phyloP scores from a whole-genome alignment of 352 stramenopile species.

The Stephanocyclus meneghinianus region DNA sequence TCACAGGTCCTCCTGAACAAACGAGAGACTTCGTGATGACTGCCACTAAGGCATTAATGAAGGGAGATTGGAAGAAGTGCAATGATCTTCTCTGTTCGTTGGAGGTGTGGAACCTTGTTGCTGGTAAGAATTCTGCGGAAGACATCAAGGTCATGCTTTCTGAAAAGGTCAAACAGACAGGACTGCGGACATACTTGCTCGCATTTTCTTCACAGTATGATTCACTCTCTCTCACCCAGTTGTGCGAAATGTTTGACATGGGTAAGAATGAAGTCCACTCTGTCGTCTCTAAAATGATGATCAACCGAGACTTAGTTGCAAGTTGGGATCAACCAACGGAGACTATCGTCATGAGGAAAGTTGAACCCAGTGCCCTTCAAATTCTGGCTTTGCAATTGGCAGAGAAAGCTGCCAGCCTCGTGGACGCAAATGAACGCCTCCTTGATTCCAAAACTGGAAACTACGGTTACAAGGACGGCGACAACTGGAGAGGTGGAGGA shows the following conservation, averaged over 20 bases:
- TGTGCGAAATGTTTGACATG: constrained; percentile 98
- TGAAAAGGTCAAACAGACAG: constrained; percentile 94
- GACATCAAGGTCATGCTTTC: constrained; percentile 89
- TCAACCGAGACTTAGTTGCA: constrained; percentile 94
- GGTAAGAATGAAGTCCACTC: constrained; percentile 93
- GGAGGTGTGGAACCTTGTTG: constrained; percentile 94
- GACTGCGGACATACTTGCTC: constrained; percentile 94
- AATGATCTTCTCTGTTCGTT: constrained; percentile 87
- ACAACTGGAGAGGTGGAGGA: constrained; percentile 54
- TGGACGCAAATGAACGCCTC: constrained; percentile 87
- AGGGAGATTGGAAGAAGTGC: constrained; percentile 94
- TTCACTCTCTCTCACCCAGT: constrained; percentile 89
- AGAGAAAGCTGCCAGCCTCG: constrained; percentile 86
- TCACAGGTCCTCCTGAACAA: constrained; percentile 96
- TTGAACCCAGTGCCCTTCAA: constrained; percentile 92
- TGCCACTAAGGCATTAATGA: constrained; percentile 90
- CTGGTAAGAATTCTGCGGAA: constrained; percentile 84
- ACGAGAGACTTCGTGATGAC: constrained; percentile 96
- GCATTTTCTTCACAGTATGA: constrained; percentile 95
- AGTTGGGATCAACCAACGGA: constrained; percentile 97
- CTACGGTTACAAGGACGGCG: constrained; percentile 74
- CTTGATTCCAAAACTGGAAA: constrained; percentile 83
- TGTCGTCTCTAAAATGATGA: constrained; percentile 99
- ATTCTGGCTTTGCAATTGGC: constrained; percentile 93
- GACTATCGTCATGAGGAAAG: constrained; percentile 93